Base-by-base conservation (phyloP, 306 rosid genomes). In the Fragaria vesca region DNA sequence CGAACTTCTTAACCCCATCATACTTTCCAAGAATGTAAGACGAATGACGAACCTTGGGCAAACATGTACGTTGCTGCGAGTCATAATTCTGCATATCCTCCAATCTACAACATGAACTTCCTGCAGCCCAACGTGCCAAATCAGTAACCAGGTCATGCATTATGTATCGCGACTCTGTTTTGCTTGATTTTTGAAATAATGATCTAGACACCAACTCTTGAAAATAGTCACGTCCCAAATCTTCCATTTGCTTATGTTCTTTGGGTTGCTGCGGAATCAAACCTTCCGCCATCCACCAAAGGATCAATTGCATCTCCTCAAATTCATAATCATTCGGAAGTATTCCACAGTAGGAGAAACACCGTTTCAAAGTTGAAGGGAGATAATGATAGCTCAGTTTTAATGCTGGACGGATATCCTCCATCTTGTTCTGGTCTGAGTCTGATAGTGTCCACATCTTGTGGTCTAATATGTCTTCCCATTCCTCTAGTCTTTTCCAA, bases 271-370 rank as follows among this genome's bases (percentile, higher is more conserved):
- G 42, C 3, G 11, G 30, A 52, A 84, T 32, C 5, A 84, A 71
- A n/a, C 73, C 82, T 20, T 84, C 84, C 2, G 77, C 87, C 84
- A 83, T 76, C 84, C 84, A 80, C 20, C 51, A 30, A n/a, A 76
- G 26, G 1, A 83, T 43, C 30, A 83, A 47, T 0, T 76, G 40
- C 4, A 65, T 13, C 45, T n/a, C n/a, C 4, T 16, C 1, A 66
- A 83, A 76, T 60, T 66, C 8, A 36, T 66, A 4, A 4, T 73
- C 70, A 10, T 76, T 80, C 1, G 87, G 84, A 24, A 60, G 61
- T 17, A 77, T 40, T 3, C 80, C 43, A 24, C 80, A 80, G 62
- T 80, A 73, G 4, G 2, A 66, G 61, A 81, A 75, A 3, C 78
- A 84, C 32, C 66, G 26, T 17, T 84, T 84, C 3, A 81, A 21